Conservation (phyloP, 1,139 yeast species). For the Yamadazyma blattariae region DNA sequence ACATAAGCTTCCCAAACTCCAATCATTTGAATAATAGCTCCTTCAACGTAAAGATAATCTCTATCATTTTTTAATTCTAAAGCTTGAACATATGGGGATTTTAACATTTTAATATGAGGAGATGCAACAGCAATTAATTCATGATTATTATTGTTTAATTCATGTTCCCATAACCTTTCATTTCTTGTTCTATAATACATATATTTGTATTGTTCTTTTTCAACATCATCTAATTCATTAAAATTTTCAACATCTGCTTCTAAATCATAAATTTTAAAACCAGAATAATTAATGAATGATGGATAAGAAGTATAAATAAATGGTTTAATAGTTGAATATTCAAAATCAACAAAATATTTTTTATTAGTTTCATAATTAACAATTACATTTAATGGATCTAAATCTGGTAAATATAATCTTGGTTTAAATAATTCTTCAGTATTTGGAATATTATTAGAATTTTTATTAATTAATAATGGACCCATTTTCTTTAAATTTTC, state of each 20-base stretch:
- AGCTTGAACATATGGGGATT: conserved; percentile 65
- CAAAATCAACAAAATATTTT: conserved; percentile 72
- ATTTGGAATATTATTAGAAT: conserved; percentile 54
- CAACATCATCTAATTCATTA: conserved; percentile 63
- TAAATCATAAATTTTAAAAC: conserved; percentile 77
- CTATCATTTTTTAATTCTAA: conserved; percentile 58
- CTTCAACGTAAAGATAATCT: conserved; percentile 66
- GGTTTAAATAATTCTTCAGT: conserved; percentile 65
- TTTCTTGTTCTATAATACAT: conserved; percentile 89
- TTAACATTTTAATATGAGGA: conserved; percentile 68
- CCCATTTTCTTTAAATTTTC: conserved; percentile 56
- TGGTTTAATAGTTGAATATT: conserved; percentile 77
- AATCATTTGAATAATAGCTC: conserved; percentile 66
- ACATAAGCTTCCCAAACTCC: conserved; percentile 74
- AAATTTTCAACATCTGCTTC: conserved; percentile 73
- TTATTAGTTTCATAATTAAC: conserved; percentile 32
- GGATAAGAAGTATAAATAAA: conserved; percentile 77
- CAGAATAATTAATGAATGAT: conserved; percentile 78
- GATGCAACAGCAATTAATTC: conserved; percentile 76
- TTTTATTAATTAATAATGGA: conserved; percentile 51
- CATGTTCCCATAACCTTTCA: conserved; percentile 82
- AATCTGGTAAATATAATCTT: conserved; percentile 73
- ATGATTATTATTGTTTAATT: conserved; percentile 61
- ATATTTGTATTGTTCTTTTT: conserved; percentile 77
- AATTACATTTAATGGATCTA: conserved; percentile 87